Base-by-base conservation (phyloP, 2,329 filamentous ascomycete species). In the Monosporascus sp. region DNA sequence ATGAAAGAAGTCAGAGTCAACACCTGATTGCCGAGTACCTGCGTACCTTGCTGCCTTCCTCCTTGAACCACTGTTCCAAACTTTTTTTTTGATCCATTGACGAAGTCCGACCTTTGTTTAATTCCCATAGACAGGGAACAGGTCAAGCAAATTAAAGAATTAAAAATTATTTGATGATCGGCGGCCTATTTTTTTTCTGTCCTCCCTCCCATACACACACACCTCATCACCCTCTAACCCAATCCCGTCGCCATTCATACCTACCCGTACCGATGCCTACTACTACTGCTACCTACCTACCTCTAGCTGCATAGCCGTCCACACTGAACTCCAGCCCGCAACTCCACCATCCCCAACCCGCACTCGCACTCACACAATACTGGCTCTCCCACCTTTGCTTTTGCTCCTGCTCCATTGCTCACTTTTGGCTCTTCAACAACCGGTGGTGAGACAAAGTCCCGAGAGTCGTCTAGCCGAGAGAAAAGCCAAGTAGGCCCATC, bases 371-470 rank as follows among this genome's bases (percentile, higher is more conserved):
- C 46, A 46, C 45, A 45, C 45, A 50, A 22, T 50, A 47, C 46
- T 54, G 49, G 22, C 48, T 49, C 25, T 41, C 38, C 38, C 34
- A 41, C 48, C 31, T 34, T 47, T 54, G 51, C 51, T 48, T 50
- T 49, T 54, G 45, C 25, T 46, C 37, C 36, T 54, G 45, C 25
- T 46, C 37, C 36, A 18, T 46, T 46, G 24, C 42, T 46, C n/a
- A 8, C 22, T 18, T 45, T 44, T 53, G 50, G 53, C 36, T 51
- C 55, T 60, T 58, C 53, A 42, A 56, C 53, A 47, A 50, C 64
- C 65, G 64, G 62, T 62, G 51, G 60, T 62, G 57, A 57, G 53
- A 60, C 59, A 53, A 14, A 54, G 49, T 42, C 48, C n/a, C 53
- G 54, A 42, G 27, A 14, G 31, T 22, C 17, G 14, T 31, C 25